Conservation (phyloP, 768 basidiomycete species). For the Cystobasidium onofrii region DNA sequence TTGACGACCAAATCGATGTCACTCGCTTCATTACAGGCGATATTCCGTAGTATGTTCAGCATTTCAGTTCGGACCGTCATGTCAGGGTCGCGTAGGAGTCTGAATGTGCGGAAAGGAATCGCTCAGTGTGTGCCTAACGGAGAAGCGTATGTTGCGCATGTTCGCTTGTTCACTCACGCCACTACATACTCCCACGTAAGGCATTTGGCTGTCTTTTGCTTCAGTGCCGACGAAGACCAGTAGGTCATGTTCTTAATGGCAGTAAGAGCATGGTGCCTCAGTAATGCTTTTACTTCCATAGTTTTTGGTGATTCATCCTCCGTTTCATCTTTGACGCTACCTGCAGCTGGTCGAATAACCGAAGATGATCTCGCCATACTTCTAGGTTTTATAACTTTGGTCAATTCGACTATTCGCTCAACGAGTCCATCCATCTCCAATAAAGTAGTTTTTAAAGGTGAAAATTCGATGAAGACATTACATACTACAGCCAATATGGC, state of each 20-base stretch:
- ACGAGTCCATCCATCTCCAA: background rate
- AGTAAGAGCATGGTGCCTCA: conserved; percentile 32
- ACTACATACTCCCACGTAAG: conserved; percentile 34
- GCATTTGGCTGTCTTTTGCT: conserved; percentile 17
- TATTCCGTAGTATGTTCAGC: conserved; percentile 38
- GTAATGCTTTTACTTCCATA: conserved; percentile 29
- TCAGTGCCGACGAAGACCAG: conserved; percentile 34
- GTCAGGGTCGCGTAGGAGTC: conserved; percentile 29
- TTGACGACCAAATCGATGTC: conserved; percentile 27
- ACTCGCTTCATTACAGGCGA: conserved; percentile 29
- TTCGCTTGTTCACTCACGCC: conserved; percentile 32
- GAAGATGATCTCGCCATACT: background rate
- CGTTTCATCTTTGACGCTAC: background rate
- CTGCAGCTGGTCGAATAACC: background rate
- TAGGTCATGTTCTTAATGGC: conserved; percentile 39
- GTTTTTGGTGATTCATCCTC: background rate
- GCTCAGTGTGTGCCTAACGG: background rate
- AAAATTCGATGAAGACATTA: conserved; percentile 40
- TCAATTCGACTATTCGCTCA: conserved; percentile 22
- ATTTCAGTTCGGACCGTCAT: conserved; percentile 24
- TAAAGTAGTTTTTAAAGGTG: conserved; percentile 33
- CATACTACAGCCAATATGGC: conserved; percentile 34
- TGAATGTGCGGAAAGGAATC: background rate
- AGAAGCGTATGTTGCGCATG: background rate
- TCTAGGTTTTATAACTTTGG: conserved; percentile 5